Base-by-base conservation (phyloP, 2,329 filamentous ascomycete species). In the Sporothrix pseudoabietina region DNA sequence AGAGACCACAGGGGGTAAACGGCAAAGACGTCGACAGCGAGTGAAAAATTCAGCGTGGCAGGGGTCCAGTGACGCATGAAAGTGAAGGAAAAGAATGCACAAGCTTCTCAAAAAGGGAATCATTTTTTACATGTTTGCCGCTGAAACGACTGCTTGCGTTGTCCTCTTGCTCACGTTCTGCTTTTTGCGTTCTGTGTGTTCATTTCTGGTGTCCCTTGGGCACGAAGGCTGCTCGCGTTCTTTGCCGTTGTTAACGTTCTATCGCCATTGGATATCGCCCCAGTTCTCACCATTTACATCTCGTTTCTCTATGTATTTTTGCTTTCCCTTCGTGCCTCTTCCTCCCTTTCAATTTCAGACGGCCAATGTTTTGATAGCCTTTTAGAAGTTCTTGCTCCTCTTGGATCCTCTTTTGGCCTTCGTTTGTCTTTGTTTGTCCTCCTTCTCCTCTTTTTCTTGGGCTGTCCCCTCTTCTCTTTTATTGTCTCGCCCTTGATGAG, bases 401-500 rank as follows among this genome's bases (percentile, higher is more conserved):
- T 30, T 30, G 39, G 22, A 30, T 30, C 39, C 39, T 66, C n/a
- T 66, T 66, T 47, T 12, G 39, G 12, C 22, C 12, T 44, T 66
- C 22, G 26, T 47, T 66, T 12, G 61, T 30, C 22, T 6, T 44
- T 8, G 9, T 66, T 66, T 47, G 61, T n/a, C 61, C n/a, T 14
- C 39, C 10, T 66, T 47, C 39, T 66, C 61, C 61, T 66, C 61
- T 30, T 65, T 65, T 65, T 26, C 7, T 47, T 44, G 10, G 57
- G 61, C 6, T 14, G 22, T n/a, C 47, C 66, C n/a, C 61, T 47
- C 61, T 65, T 65, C 44, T 52, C 32, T 54, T 39, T 39, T n/a
- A 54, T 55, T 69, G 47, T 69, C n/a, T 69, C 66, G 66, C 66
- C 66, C 66, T 54, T 69, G 66, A 69, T 32, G 49, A 69, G 44